Evolutionary conservation across 768 basidiomycete species (phyloP), one percentile per base, ranked within the genome.

Genomic region (Trametes punicea): DNA sequence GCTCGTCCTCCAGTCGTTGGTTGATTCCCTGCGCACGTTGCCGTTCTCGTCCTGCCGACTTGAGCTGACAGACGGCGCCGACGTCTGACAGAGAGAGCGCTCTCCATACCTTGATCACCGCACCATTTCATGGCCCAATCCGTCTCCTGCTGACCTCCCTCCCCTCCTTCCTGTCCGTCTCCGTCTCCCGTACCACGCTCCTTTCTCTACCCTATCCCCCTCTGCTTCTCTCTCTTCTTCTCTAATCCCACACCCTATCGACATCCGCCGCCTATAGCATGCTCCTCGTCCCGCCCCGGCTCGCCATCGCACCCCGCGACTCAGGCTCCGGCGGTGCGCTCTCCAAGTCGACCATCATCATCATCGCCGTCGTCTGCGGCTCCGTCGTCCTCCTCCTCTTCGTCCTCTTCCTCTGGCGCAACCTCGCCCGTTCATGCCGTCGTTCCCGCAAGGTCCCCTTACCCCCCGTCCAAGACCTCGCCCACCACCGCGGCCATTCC

Each of bases 381-480:
- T 68, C 68, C 42, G 69, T 82, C 56, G 79, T 70, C 30, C 70
- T 71, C 33, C 52, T 78, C 51, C 51, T 77, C 59, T 41, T 73
- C 60, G 46, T 74, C 47, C 42, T 78, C 56, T 57, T 75, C 54
- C 61, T 79, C 42, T 67, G 67, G 64, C 72, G 73, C 15, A 52
- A 76, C 59, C 53, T 79, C 49, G 71, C 71, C 34, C 72, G 73
- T 41, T 61, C 47, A 15, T 72, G 64, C 25, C 64, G 69, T 23
- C 69, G 67, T 20, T 56, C 65, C 16, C 63, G 66, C 25, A 65
- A 75, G 1, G 71, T 66, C 0, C 86, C 87, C 3, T 73, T 87
- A 0, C 87, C 86, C 0, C 86, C 83, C 13, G 74, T 81, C 10
- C 86, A 87, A 60, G 80, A 82, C 15, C 79, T 87, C 21, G 83